Evolutionary conservation across 495 filamentous ascomycete genomes (phyloP), one percentile per base, ranked within the genome.

Genomic region (Penicillium verhagenii): DNA sequence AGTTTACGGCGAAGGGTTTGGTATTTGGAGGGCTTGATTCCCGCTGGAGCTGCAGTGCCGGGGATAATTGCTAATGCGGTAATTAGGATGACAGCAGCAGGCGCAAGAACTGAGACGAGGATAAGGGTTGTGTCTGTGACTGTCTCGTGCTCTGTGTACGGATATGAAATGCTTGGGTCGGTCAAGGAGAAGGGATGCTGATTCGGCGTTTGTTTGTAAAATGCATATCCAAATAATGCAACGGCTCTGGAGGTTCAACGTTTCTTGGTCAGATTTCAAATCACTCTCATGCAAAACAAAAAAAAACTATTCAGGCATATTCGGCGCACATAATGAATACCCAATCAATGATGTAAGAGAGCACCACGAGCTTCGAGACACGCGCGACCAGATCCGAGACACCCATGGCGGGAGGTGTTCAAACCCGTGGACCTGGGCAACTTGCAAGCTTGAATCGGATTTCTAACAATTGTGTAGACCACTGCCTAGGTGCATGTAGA

Each of bases 111-210:
- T 0, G 73, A 57, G 25, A 79, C 72, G 1, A 84, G 54, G 20
- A 82, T 43, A 14, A 88, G 66, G 9, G 81, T 68, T 21, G 51
- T 56, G 8, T 70, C 78, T 4, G 79, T 70, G 13, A 89, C 77
- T n/a, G 78, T 86, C 37, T 86, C 80, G 9, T 79, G 54, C 2
- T 68, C 58, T 19, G 66, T 70, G 57, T 76, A 76, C 0, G 86
- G 86, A 57, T 74, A 86, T 35, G 83, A 80, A 56, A 89, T 86
- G 24, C 56, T 67, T 0, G 78, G 68, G 62, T 89, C 81, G 31
- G 73, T 65, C 3, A 86, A 71, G 25, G 77, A 70, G 66, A 80
- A 80, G 13, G 77, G 68, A 26, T 66, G 67, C 20, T 70, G 70
- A 44, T 73, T 79, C n/a, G 77, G 77, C 3, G 56, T 57, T 7